These are phyloP conservation scores for Phlebiopsis flavidoalba DNA, from an alignment of 768 basidiomycete genomes.

Conservation along the genomic window DNA sequence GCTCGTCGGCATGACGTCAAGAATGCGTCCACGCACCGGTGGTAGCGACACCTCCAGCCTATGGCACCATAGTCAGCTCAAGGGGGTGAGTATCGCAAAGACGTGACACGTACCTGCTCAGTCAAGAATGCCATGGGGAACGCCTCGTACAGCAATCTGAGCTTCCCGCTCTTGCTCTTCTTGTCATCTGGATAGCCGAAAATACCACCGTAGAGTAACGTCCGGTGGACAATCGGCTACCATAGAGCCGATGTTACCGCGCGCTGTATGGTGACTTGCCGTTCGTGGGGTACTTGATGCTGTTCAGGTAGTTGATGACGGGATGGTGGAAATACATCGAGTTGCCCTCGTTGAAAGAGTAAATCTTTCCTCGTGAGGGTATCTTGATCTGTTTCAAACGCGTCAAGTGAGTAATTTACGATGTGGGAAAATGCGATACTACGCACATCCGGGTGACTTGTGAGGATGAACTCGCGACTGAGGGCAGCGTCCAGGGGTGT, in stretches of 20 bases:
- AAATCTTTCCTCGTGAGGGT: conserved; percentile 94
- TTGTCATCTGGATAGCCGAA: conserved; percentile 98
- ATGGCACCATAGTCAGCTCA: conserved; percentile 4
- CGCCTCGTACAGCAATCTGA: conserved; percentile 92
- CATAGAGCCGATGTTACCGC: conserved; percentile 97
- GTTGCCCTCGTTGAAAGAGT: conserved; percentile 99
- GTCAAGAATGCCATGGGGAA: conserved; percentile 97
- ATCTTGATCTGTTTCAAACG: conserved; percentile 67
- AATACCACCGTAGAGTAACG: conserved; percentile 94
- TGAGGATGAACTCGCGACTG: conserved; percentile 90
- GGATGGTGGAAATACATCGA: conserved; percentile 88
- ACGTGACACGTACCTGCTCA: conserved; percentile 62
- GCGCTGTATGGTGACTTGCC: conserved; percentile 85
- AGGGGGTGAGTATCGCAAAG: background rate
- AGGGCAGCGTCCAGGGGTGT: conserved; percentile 92
- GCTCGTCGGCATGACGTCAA: conserved; percentile 80
- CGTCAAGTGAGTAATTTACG: background rate
- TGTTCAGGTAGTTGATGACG: conserved; percentile 76
- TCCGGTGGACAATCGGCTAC: conserved; percentile 97
- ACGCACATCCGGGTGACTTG: conserved; percentile 91
- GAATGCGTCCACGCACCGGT: conserved; percentile 90
- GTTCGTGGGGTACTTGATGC: conserved; percentile 82
- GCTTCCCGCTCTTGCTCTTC: conserved; percentile 94
- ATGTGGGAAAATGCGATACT: background rate
- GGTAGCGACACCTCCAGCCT: conserved; percentile 96